Evolutionary conservation across 768 basidiomycete species (phyloP), one percentile per base, ranked within the genome.

Genomic region (Hericium coralloides): DNA sequence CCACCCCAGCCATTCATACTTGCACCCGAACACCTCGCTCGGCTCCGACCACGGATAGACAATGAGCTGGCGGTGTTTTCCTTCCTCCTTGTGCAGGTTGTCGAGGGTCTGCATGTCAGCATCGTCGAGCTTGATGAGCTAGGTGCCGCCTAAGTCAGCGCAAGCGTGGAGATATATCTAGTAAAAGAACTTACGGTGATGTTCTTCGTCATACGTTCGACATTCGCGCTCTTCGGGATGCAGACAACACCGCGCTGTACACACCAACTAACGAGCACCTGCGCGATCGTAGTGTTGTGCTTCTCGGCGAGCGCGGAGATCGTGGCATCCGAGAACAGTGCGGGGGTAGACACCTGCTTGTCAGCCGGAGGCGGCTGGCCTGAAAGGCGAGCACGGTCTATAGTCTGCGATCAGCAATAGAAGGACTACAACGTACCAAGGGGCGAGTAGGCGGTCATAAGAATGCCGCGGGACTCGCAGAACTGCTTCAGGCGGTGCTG

Each of bases 391-490:
- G 15, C 26, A 52, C 26, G 31, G 15, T 41, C 15, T 2, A n/a
- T 43, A 12, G 8, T 2, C 15, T 18, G 17, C 15, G 22, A 3
- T 8, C 18, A 38, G 4, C 14, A 25, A 50, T 7, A 2, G 36
- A 36, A 20, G 4, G 18, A 2, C 23, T n/a, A 17, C n/a, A 3
- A 18, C 53, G 17, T 50, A 66, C 76, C 75, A 26, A 69, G 80
- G 71, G 68, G 85, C 72, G 72, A 74, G 72, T 88, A 89, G 0
- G 83, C 86, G 37, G 84, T 83, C 55, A 87, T 65, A n/a, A 79
- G 74, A 61, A 90, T 84, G 22, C 79, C 80, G 53, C 81, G 75
- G 8, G 68, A 65, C 57, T 81, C 76, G 63, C 81, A 83, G 59
- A 80, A 78, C 50, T 74, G 68, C 50, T 83, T 65, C 49, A 89